Conservation (phyloP, 352 stramenopile genomes). For the Pythium rishiriense region DNA sequence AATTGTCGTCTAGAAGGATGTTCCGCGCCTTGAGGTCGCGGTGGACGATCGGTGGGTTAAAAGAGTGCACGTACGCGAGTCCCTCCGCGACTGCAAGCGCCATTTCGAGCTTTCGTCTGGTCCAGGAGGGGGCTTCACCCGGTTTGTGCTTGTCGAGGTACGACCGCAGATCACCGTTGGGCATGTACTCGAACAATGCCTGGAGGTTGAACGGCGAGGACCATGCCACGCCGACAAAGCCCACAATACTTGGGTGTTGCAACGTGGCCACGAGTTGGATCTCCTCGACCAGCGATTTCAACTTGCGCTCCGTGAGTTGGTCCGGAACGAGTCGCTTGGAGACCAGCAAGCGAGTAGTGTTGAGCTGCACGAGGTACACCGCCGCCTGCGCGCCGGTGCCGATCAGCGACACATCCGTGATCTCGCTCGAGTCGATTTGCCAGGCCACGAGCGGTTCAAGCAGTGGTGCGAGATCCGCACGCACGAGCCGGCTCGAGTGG, state of each 20-base stretch:
- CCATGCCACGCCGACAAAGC: slow-evolving; percentile 20
- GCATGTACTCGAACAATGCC: slow-evolving; percentile 24
- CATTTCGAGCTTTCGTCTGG: background rate
- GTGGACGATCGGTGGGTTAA: background rate
- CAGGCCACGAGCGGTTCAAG: background rate
- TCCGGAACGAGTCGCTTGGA: background rate
- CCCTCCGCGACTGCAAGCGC: background rate
- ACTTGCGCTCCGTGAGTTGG: background rate
- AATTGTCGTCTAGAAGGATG: background rate
- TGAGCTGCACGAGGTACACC: background rate
- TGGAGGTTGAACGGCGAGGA: slow-evolving; percentile 13
- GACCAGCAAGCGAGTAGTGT: background rate
- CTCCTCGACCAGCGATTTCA: slow-evolving; percentile 17
- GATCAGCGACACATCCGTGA: background rate
- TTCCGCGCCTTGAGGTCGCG: slow-evolving; percentile 1
- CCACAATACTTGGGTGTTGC: slow-evolving; percentile 16
- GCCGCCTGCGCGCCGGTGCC: background rate
- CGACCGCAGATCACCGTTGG: slow-evolving; percentile 15
- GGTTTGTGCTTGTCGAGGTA: background rate
- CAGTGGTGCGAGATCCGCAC: background rate
- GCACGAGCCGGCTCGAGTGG: background rate
- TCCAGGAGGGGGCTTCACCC: background rate
- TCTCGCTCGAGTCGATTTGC: background rate
- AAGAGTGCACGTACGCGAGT: background rate
- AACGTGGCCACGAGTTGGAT: slow-evolving; percentile 15